Evolutionary conservation across 192 early-diverging fungal genomes (phyloP).

Genomic region (Chytriomyces sp.): DNA sequence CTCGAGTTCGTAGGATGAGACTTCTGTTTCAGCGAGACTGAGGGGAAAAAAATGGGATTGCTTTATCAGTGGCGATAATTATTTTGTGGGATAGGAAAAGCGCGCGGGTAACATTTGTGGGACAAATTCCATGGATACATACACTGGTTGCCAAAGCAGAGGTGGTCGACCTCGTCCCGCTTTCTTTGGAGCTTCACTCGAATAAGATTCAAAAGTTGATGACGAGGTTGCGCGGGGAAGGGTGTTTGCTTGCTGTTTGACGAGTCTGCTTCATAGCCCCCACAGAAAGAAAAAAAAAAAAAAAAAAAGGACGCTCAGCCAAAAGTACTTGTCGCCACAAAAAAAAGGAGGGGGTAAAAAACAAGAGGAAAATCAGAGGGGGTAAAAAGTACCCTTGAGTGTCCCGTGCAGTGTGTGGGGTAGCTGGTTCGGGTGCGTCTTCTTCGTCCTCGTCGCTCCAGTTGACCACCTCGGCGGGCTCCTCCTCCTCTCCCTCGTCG

Average conservation of each 20-base stretch:
- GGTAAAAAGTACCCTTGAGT: not conserved
- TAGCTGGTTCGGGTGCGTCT: not conserved
- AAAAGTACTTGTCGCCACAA: not conserved
- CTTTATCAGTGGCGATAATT: not conserved
- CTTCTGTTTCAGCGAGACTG: conserved; percentile 12
- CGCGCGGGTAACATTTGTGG: no score
- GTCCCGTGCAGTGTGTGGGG: not conserved
- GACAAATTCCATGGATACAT: no score
- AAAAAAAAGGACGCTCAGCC: no score
- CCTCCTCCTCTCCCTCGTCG: conserved; percentile 2
- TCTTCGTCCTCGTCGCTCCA: conserved; percentile 31
- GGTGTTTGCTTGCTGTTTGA: no score
- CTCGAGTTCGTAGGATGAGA: conserved; percentile 37
- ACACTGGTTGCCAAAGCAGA: conserved; percentile 25
- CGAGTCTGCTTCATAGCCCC: no score
- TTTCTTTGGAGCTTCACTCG: not conserved
- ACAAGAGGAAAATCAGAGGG: not conserved
- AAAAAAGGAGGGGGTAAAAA: not conserved
- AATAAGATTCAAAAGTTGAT: no score
- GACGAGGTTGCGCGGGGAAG: no score
- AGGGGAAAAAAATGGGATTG: not conserved
- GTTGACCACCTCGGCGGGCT: conserved; percentile 21
- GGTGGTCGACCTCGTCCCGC: conserved; percentile 4
- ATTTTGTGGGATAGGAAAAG: not conserved
- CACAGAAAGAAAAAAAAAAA: no score